phyloP scores from a whole-genome alignment of 768 basidiomycete species.

The Boletus pseudopeckii region DNA sequence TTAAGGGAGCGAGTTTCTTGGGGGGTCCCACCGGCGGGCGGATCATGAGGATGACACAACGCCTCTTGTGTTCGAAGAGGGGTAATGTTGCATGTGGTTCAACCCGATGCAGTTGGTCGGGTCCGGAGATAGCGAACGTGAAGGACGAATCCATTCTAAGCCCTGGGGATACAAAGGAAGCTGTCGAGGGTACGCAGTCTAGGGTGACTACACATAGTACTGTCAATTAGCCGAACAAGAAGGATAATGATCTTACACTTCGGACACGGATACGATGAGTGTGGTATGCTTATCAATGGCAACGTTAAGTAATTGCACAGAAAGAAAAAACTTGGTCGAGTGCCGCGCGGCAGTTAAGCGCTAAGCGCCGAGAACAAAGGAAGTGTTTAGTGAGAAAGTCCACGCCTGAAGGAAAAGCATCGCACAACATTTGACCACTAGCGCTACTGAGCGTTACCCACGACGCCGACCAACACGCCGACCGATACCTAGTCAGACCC shows the following conservation, averaged over 20 bases:
- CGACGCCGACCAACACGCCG: slow-evolving; percentile 2
- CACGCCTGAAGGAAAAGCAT: neutral
- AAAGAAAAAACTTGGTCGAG: neutral
- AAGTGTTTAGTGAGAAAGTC: neutral
- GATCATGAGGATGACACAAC: slow-evolving; percentile 2
- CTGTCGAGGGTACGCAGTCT: neutral
- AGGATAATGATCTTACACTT: neutral
- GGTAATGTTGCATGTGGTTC: neutral
- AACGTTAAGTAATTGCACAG: neutral
- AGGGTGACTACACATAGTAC: no score
- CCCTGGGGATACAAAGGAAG: neutral
- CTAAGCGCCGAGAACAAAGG: neutral
- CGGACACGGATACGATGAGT: neutral
- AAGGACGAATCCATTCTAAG: neutral
- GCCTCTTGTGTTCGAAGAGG: neutral
- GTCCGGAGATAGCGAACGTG: neutral
- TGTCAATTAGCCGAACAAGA: neutral
- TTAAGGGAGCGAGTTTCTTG: neutral
- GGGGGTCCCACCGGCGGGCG: neutral
- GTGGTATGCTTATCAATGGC: neutral
- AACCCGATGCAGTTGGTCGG: neutral
- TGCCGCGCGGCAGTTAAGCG: neutral
- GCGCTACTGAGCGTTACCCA: neutral
- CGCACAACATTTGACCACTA: slow-evolving; percentile 7
- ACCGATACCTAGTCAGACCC: slow-evolving; percentile 13